Evolutionary conservation across 2,329 filamentous ascomycete genomes (phyloP), one percentile per base, ranked within the genome.

Genomic region (Colletotrichum echinochloae): DNA sequence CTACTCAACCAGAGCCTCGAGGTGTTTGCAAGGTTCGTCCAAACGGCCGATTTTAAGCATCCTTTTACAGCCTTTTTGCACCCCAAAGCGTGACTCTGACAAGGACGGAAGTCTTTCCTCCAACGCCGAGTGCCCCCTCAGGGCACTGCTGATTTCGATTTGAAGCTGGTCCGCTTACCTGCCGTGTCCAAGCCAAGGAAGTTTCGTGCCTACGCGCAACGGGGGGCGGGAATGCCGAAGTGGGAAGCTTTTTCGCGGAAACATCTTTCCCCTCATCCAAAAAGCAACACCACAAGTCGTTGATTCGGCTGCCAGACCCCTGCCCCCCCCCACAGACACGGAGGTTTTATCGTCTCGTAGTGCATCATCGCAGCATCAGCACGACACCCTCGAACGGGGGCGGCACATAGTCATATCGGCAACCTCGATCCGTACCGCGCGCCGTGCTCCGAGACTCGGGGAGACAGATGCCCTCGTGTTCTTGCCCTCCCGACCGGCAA

Each of bases 351-450:
- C 23, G 14, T 3, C 14, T n/a, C 14, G n/a, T 41, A 18, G 35
- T 6, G 3, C 35, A 26, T 2, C n/a, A 16, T 41, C 55, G 28
- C 35, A 44, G 8, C 37, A 3, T 59, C 23, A 44, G 5, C 23
- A 75, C 75, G 74, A 67, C 76, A 71, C 80, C 78, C 51, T 76
- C 82, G 41, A 81, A 79, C 59, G 77, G 78, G 66, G n/a, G n/a
- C n/a, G n/a, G 83, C 82, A 54, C 74, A 20, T 20, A 55, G 74
- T 85, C 60, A 83, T 85, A 60, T 76, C 78, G 61, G 75, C 84
- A 52, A 5, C 84, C 30, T 84, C 83, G 4, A 82, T 83, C 26
- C 75, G 76, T 16, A 82, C 79, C n/a, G 73, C 76, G 73, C 77
- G 33, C 78, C 83, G n/a, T 81, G 48, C 18, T 52, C 78, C 70